Percentiles rank a stretch among this genome's conserved stretches.
phyloP scores from a whole-genome alignment of 2,329 filamentous ascomycete species.

The Hypoxylon sp. region DNA sequence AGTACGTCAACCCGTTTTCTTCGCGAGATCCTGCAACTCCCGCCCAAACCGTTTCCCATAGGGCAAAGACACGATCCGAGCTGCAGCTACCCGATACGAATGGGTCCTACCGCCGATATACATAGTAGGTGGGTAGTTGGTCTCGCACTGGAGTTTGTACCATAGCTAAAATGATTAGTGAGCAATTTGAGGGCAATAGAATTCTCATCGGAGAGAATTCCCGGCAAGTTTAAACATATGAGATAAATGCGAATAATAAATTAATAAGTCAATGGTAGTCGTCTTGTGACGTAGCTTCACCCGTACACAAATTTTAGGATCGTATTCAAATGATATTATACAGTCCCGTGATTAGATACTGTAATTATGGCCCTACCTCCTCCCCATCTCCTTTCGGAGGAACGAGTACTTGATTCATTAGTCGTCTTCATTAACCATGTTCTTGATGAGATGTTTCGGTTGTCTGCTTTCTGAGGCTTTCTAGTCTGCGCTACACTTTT shows the following conservation, averaged over 20 bases:
- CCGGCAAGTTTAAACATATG: not conserved
- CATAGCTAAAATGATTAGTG: slow-evolving; percentile 10
- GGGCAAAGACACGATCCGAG: slow-evolving; percentile 40
- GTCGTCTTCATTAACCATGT: not conserved
- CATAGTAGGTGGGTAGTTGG: not conserved
- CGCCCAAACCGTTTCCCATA: slow-evolving; percentile 21
- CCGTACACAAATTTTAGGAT: not conserved
- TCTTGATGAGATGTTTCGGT: slow-evolving; percentile 10
- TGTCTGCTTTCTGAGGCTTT: not conserved
- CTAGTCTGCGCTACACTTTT: not conserved
- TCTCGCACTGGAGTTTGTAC: slow-evolving; percentile 1
- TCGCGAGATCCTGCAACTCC: slow-evolving; percentile 41
- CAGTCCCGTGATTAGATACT: not conserved
- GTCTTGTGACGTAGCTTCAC: not conserved
- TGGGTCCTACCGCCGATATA: slow-evolving; percentile 3
- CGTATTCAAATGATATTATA: not conserved
- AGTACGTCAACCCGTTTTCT: slow-evolving; percentile 20
- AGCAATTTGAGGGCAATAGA: not conserved
- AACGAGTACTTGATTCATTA: not conserved
- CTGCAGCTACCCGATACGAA: slow-evolving; percentile 34
- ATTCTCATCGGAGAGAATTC: not conserved
- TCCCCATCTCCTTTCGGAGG: not conserved
- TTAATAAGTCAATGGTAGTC: not conserved
- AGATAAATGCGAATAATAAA: not conserved
- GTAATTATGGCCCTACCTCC: not conserved